These are phyloP conservation scores for Neoboletus subvelutipes DNA, from an alignment of 768 basidiomycete genomes.

Conservation along the genomic window DNA sequence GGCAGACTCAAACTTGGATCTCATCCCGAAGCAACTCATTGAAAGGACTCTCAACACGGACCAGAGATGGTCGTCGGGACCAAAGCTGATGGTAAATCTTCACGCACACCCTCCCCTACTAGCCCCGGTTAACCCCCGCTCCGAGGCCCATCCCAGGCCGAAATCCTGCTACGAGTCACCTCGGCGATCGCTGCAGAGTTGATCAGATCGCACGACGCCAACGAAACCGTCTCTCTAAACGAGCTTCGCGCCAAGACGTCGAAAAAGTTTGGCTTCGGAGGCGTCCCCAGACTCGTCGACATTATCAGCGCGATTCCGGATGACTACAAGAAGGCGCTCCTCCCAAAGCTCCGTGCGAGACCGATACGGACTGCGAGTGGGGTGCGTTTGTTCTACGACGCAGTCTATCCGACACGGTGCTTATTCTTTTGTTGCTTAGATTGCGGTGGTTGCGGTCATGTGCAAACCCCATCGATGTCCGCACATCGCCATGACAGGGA, in stretches of 20 bases:
- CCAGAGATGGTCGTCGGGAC: conserved; percentile 41
- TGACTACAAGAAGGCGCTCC: conserved; percentile 88
- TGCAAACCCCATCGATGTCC: conserved; percentile 99
- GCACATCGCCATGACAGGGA: conserved; percentile 99
- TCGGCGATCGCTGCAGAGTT: conserved; percentile 94
- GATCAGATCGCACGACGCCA: conserved; percentile 81
- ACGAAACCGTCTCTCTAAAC: conserved; percentile 80
- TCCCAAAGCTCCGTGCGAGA: conserved; percentile 88
- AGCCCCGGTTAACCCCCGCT: not conserved
- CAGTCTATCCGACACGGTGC: not conserved
- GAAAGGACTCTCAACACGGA: conserved; percentile 1
- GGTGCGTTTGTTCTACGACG: conserved; percentile 43
- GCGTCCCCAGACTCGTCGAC: conserved; percentile 91
- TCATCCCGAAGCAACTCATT: not conserved
- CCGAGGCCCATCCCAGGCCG: conserved; percentile 82
- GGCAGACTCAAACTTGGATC: not conserved
- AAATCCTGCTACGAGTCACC: conserved; percentile 84
- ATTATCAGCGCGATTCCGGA: conserved; percentile 98
- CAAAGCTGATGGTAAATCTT: conserved; percentile 36
- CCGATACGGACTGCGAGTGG: conserved; percentile 97
- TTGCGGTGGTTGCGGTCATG: conserved; percentile 99
- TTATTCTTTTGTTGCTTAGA: conserved; percentile 44
- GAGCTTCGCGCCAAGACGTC: conserved; percentile 83
- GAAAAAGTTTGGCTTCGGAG: conserved; percentile 85
- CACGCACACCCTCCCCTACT: not conserved